Evolutionary conservation across 305 asterid genomes (phyloP), one percentile per base, ranked within the genome.

Genomic region (Fraxinus velutina): DNA sequence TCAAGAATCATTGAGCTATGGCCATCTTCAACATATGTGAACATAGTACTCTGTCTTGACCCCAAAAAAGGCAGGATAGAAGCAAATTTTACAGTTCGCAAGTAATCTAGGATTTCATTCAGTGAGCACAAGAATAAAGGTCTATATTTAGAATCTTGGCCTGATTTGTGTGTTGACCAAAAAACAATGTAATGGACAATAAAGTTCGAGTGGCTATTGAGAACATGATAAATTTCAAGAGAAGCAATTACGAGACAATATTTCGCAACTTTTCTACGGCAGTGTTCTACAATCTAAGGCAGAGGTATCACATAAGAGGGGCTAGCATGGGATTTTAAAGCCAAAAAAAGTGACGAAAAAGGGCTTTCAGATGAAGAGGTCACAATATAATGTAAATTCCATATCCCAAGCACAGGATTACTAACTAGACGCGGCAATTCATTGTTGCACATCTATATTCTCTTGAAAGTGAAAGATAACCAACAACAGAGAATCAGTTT

Each of bases 11-110:
- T 75, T 73, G 33, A 62, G 47, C 71, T 37, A 77, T 75, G 77
- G 80, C 76, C 79, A 76, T 81, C 24, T 72, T 10, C 24, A 75
- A 73, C 50, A 13, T 37, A 30, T 5, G 75, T 34, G 75, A 78
- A 17, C 73, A 76, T 52, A 2, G 76, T 34, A 19, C 68, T 17
- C 66, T 74, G 42, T 60, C 19, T 27, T 71, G 30, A 47, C 30
- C 21, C 57, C 73, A 24, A 15, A 36, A 68, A 27, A 27, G 74
- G 74, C 21, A 68, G 39, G 36, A 3, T 68, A 66, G 36, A 1
- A 68, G 19, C 4, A 24, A 27, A 27, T 27, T 68, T 27, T 68
- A 13, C 19, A 68, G 36, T 27, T 68, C 36, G 6, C 8, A 9
- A 64, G 72, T 64, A 9, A 24, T 64, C 32, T 64, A 8, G 73